Evolutionary conservation across 2,329 filamentous ascomycete genomes (phyloP), one percentile per base, ranked within the genome.

Genomic region (Stagonosporopsis tanaceti): DNA sequence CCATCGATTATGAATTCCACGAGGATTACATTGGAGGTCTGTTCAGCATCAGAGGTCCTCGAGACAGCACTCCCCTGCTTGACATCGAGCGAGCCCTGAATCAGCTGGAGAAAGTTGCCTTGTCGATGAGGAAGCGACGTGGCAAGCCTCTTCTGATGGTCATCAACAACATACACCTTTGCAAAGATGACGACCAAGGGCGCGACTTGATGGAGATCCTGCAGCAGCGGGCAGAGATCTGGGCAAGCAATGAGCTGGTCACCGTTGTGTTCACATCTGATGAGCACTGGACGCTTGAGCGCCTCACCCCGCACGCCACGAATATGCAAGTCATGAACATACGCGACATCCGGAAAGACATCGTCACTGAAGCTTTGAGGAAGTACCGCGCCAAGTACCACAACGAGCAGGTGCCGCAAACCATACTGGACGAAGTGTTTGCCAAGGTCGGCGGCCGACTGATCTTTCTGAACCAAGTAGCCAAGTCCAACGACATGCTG

Each of bases 71-170:
- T 0, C 92, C 95, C 2, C 80, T 99, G 30, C 83, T 99, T 1
- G 95, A 99, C 71, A 97, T 99, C 59, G 95, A 99, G 73, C 87
- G 95, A 40, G 95, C 95, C 0, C 87, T 99, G 72, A 99, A 99
- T 81, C 97, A 98, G 78, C 80, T 99, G 27, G 95, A 99, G 72
- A 98, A 98, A 77, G 92, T 98, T 12, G 94, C 95, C 0, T 78
- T 98, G 59, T 82, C 82, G 66, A 84, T 91, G 57, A 82, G 92
- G 38, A 82, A 84, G 42, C 79, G 77, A 57, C 78, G 86, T 20
- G 84, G 85, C 11, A 83, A 84, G 61, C 95, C 95, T 2, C 80
- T 98, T 8, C 82, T 98, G 12, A 77, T 99, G 62, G 94, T 99
- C 69, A 88, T 99, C 74, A 98, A 98, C 77, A 92, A 93, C 67